Evolutionary conservation across 805 yeast species (phyloP).

Genomic region (Starmerella riodocensis): DNA sequence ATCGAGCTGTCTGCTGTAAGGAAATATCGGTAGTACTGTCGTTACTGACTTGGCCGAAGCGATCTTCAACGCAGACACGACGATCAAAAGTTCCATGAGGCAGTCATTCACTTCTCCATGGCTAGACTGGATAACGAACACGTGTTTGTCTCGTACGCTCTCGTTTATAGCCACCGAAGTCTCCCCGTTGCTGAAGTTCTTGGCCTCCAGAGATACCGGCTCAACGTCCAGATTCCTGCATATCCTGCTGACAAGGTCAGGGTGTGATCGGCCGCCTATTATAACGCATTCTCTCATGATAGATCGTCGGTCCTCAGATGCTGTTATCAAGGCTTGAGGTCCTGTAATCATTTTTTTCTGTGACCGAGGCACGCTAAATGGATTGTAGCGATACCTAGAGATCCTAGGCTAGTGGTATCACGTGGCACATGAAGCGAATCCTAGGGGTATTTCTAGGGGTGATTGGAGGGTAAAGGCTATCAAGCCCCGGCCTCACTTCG

Average conservation of each 20-base stretch:
- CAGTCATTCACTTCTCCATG: slow-evolving; percentile 81
- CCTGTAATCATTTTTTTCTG: no score
- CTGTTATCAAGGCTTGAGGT: no score
- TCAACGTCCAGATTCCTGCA: slow-evolving; percentile 67
- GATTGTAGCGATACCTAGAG: no score
- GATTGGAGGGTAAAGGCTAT: no score
- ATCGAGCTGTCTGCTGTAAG: slow-evolving; percentile 93
- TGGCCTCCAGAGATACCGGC: slow-evolving; percentile 45
- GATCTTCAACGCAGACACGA: slow-evolving; percentile 84
- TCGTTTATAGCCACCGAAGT: slow-evolving; percentile 75
- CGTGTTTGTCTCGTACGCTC: slow-evolving; percentile 92
- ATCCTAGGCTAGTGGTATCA: no score
- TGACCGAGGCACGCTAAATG: no score
- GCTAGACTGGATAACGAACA: slow-evolving; percentile 76
- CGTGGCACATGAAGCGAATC: no score
- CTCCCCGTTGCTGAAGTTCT: slow-evolving; percentile 65
- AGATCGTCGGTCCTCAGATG: not conserved
- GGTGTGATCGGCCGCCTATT: slow-evolving; percentile 85
- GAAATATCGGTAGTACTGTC: slow-evolving; percentile 84
- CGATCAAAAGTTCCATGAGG: slow-evolving; percentile 66
- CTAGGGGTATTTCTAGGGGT: no score
- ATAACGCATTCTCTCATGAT: slow-evolving; percentile 72
- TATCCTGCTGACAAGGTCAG: slow-evolving; percentile 57
- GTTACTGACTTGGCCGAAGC: slow-evolving; percentile 83
- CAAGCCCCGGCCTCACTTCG: no score